phyloP scores from a whole-genome alignment of 768 basidiomycete species.

The Boletellus sp. region DNA sequence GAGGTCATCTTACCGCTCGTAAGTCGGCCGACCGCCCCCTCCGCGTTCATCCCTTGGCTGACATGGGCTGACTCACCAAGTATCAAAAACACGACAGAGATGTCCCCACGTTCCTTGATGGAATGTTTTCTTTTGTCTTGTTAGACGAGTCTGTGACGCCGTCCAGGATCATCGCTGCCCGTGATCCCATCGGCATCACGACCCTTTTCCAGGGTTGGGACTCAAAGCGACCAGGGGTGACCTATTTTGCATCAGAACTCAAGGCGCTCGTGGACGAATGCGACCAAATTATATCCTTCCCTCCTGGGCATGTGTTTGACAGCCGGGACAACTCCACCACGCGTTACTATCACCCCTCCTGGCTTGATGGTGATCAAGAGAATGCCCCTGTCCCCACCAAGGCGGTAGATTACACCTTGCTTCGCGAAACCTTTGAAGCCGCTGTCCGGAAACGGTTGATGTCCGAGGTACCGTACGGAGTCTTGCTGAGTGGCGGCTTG shows the following conservation, averaged over 20 bases:
- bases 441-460: constrained; percentile 94
- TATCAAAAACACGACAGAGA: constrained; percentile 79
- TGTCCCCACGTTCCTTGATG: constrained; percentile 81
- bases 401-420: constrained; percentile 57
- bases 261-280: constrained; percentile 90
- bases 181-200: constrained; percentile 96
- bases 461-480: constrained; percentile 98
- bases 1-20: constrained; percentile 95
- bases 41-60: not conserved
- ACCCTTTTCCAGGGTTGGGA: constrained; percentile 98
- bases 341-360: constrained; percentile 84
- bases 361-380: constrained; percentile 86
- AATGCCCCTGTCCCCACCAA: constrained; percentile 53
- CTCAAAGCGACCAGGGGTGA: constrained; percentile 73
- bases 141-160: constrained; percentile 91
- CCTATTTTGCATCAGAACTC: constrained; percentile 95
- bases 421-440: constrained; percentile 82
- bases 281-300: constrained; percentile 92
- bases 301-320: constrained; percentile 96
- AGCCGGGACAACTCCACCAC: constrained; percentile 72
- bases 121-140: constrained; percentile 98
- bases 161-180: constrained; percentile 88
- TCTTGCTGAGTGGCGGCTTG: constrained; percentile 90
- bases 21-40: constrained; percentile 21
- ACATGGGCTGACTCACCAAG: constrained; percentile 38